phyloP scores from a whole-genome alignment of 75 land plant species.

The Ceratopteris richardii region DNA sequence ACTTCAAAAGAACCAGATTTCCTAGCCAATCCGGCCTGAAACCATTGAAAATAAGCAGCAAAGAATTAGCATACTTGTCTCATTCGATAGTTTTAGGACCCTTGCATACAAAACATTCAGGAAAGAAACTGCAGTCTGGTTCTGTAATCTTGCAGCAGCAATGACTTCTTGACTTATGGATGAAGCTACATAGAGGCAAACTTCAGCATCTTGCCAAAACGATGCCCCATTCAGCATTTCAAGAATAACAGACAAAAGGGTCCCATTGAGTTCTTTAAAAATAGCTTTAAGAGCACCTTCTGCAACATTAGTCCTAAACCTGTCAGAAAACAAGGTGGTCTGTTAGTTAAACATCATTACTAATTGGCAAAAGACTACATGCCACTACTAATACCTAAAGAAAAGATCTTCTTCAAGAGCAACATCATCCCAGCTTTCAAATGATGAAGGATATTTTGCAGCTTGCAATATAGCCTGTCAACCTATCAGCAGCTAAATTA shows the following conservation, averaged over 20 bases:
- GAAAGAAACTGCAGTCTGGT: not conserved
- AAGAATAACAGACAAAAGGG: slow-evolving; percentile 9
- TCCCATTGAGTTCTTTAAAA: slow-evolving; percentile 11
- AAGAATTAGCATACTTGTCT: not conserved
- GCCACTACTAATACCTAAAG: slow-evolving; percentile 4
- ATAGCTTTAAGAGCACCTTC: slow-evolving; percentile 14
- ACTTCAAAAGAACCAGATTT: too few relatives aligned
- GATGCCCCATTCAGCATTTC: slow-evolving; percentile 8
- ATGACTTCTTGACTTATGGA: slow-evolving; percentile 13
- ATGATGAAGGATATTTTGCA: slow-evolving; percentile 9
- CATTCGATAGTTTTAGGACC: not conserved
- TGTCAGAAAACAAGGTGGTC: not conserved
- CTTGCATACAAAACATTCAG: not conserved
- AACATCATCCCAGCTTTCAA: slow-evolving; percentile 3
- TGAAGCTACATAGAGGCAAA: slow-evolving; percentile 10
- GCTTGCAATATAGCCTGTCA: slow-evolving; percentile 15
- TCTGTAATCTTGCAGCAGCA: not conserved
- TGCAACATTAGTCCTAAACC: slow-evolving; percentile 13
- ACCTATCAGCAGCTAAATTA: too few relatives aligned
- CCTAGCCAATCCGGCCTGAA: too few relatives aligned
- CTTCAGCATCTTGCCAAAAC: slow-evolving; percentile 23
- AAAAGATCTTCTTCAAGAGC: slow-evolving; percentile 16
- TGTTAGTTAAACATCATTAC: too few relatives aligned
- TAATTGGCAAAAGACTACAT: too few relatives aligned
- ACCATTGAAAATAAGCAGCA: too few relatives aligned